These are phyloP conservation scores for Leishmania tarentolae DNA, from an alignment of 208 protist genomes.

Conservation along the genomic window DNA sequence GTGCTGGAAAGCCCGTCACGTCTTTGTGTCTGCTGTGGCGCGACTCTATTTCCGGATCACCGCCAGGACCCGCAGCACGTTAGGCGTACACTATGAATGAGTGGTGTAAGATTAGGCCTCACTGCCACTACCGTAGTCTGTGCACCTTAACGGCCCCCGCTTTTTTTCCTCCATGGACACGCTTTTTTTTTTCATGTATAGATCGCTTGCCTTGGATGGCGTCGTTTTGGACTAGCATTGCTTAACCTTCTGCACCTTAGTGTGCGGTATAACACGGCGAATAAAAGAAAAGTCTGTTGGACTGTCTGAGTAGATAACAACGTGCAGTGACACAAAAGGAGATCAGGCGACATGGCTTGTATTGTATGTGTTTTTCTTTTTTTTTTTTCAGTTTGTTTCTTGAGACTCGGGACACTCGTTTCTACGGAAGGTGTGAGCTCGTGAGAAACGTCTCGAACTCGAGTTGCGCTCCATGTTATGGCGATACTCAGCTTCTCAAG, in stretches of 20 bases:
- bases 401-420: neutral
- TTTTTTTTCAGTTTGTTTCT: neutral
- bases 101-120: neutral
- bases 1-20: too few species aligned
- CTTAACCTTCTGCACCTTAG: neutral
- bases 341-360: neutral
- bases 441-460: neutral
- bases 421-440: neutral
- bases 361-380: neutral
- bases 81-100: neutral
- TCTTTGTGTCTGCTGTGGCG: neutral
- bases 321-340: neutral
- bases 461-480: neutral
- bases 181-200: neutral
- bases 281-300: neutral
- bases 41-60: neutral
- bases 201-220: neutral
- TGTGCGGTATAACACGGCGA: neutral
- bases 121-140: neutral
- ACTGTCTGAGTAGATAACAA: neutral
- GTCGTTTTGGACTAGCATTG: too few species aligned
- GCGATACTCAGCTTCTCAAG: neutral
- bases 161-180: neutral
- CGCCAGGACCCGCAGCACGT: neutral
- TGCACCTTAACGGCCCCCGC: neutral